Conservation (phyloP, 139 green algal species). For the Chloropicon primus region DNA sequence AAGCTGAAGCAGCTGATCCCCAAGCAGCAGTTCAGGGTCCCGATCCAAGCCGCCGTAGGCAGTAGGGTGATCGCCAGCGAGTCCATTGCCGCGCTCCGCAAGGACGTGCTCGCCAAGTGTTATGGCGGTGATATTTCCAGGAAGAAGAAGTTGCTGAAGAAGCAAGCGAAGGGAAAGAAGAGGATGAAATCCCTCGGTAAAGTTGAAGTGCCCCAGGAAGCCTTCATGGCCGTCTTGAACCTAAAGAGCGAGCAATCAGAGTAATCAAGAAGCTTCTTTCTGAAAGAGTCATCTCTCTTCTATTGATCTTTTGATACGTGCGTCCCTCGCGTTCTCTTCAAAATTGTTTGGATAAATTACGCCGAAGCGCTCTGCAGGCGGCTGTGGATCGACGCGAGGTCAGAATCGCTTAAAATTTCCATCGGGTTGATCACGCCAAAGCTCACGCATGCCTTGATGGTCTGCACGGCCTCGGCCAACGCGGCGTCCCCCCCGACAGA, state of each 20-base stretch:
- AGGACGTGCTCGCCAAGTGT: conserved; percentile 98
- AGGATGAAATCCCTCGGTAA: conserved; percentile 69
- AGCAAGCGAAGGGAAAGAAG: conserved; percentile 94
- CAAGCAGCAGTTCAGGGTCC: conserved; percentile 76
- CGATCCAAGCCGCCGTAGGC: conserved; percentile 74
- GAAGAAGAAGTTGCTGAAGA: conserved; percentile 99
- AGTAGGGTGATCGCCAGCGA: conserved; percentile 63
- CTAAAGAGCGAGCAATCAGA: conserved; percentile 39
- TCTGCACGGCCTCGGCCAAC: not conserved
- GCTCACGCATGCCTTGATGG: not conserved
- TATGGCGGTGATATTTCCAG: conserved; percentile 80
- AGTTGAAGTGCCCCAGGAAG: conserved; percentile 84
- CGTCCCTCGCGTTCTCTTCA: too few relatives aligned
- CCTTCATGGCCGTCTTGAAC: conserved; percentile 93
- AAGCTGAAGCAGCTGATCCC: conserved; percentile 93
- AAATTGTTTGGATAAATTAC: too few relatives aligned
- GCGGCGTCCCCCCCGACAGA: not conserved
- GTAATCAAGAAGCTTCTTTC: too few relatives aligned
- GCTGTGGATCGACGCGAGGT: too few relatives aligned
- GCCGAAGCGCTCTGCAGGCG: too few relatives aligned
- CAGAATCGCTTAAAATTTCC: not conserved
- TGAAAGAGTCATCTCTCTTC: too few relatives aligned
- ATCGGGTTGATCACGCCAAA: not conserved
- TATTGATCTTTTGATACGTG: too few relatives aligned
- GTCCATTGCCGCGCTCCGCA: conserved; percentile 52